These are phyloP conservation scores for Yamadazyma sp. DNA, from an alignment of 805 yeast genomes.

Conservation along the genomic window DNA sequence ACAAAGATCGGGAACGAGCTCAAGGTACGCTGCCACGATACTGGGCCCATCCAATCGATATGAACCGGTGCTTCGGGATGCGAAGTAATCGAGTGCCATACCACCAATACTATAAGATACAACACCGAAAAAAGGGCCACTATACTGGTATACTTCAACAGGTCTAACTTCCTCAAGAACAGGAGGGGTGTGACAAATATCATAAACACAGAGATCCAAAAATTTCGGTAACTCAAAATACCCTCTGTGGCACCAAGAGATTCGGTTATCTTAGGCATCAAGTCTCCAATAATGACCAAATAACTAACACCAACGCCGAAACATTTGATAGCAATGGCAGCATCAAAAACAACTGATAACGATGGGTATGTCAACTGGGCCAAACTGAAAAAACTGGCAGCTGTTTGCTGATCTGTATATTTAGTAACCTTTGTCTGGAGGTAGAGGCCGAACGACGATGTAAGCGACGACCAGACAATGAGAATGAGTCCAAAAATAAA, in stretches of 20 bases:
- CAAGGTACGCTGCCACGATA: constrained; percentile 38
- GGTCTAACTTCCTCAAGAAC: constrained; percentile 60
- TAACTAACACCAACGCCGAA: constrained; percentile 77
- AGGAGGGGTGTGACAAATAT: constrained; percentile 60
- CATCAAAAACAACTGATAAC: constrained; percentile 67
- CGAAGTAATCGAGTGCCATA: constrained; percentile 44
- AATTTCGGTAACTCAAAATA: constrained; percentile 34
- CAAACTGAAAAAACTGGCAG: constrained; percentile 45
- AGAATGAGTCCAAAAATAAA: constrained; percentile 41
- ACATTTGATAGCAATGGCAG: constrained; percentile 73
- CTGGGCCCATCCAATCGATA: constrained; percentile 40
- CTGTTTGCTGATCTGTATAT: constrained; percentile 42
- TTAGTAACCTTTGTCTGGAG: constrained; percentile 59
- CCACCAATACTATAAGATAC: constrained; percentile 57
- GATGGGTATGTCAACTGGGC: constrained; percentile 66
- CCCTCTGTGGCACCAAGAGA: constrained; percentile 28
- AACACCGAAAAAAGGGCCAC: constrained; percentile 66
- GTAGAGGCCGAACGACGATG: constrained; percentile 59
- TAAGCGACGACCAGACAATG: constrained; percentile 42
- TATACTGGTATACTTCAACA: constrained; percentile 68
- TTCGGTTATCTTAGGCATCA: constrained; percentile 61
- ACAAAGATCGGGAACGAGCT: constrained; percentile 73
- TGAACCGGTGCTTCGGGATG: constrained; percentile 1
- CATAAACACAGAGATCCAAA: constrained; percentile 57
- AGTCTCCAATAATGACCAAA: constrained; percentile 72